A percentile compares a stretch with the other conserved stretches of the same genome.
phyloP scores from a whole-genome alignment of 495 filamentous ascomycete genomes.

The Tuber melanosporum region DNA sequence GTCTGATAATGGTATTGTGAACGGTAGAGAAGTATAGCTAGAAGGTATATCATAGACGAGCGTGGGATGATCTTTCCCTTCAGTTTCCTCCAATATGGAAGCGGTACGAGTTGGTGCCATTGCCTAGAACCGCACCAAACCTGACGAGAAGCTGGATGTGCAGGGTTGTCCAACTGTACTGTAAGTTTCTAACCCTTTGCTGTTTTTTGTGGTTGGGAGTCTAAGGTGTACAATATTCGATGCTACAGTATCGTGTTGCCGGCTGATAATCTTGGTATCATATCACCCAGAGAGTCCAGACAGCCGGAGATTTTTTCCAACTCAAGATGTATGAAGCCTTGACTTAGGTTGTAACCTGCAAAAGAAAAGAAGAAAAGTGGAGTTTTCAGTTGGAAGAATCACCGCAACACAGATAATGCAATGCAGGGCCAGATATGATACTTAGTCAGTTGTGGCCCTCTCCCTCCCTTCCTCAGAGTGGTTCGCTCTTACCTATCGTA shows the following conservation, averaged over 20 bases:
- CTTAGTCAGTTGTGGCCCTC: background rate
- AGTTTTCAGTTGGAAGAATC: background rate
- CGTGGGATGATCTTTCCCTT: background rate
- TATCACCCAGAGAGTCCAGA: background rate
- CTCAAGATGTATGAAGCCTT: background rate
- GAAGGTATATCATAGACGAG: background rate
- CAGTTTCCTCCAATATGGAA: background rate
- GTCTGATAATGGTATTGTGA: background rate
- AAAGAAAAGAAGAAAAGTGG: background rate
- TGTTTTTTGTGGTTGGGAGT: background rate
- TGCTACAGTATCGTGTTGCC: background rate
- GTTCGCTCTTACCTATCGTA: background rate
- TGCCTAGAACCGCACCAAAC: background rate
- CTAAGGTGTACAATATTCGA: background rate
- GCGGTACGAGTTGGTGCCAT: background rate
- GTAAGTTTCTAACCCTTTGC: background rate
- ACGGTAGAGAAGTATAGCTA: background rate
- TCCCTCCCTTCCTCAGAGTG: background rate
- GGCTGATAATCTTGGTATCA: background rate
- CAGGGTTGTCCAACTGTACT: background rate
- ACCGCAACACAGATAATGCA: background rate
- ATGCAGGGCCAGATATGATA: background rate
- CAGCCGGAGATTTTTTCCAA: background rate
- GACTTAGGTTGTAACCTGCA: background rate
- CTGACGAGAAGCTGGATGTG: background rate